Evolutionary conservation across 495 filamentous ascomycete species (phyloP), one percentile per base, ranked within the genome.

Genomic region (Evernia prunastri): DNA sequence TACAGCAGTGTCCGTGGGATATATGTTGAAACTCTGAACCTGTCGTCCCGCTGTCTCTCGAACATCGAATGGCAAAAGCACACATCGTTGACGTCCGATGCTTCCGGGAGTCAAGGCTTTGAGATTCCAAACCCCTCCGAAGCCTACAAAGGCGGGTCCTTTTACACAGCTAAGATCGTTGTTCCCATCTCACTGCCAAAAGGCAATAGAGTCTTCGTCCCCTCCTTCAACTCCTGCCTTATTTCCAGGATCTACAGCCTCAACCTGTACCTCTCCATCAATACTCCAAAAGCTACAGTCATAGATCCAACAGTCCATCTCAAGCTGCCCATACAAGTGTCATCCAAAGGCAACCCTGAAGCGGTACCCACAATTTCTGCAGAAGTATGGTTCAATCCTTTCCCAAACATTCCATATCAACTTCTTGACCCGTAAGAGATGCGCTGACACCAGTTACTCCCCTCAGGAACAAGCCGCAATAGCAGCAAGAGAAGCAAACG

Each of bases 181-280:
- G 83, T 96, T 11, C 92, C 94, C 0, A 76, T 98, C 72, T 78
- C 81, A 0, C 77, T 96, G 1, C 91, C 94, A 0, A 76, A 74
- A 13, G 68, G 73, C 25, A 84, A 82, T 67, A 89, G 86, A 65
- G 78, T 84, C 3, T 91, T 92, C 74, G 74, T 94, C 35, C 95
- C 94, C 0, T 92, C 90, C 23, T 98, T 97, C 77, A 87, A 94
- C 75, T 84, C 86, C 60, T 98, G 94, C 75, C 82, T 96, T 68
- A 78, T 89, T 36, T 89, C 88, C 20, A 87, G 94, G 64, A 76
- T 86, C 31, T 97, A 98, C 76, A 77, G 80, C 12, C 79, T 97
- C 27, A 86, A 88, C 49, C 75, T 97, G 57, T 78, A 79, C 11
- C 70, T 93, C 60, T 78, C 84, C 5, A 75, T 89, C 47, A 81